Evolutionary conservation across 2,329 filamentous ascomycete species (phyloP).

Genomic region (Fonsecaea multimorphosa): DNA sequence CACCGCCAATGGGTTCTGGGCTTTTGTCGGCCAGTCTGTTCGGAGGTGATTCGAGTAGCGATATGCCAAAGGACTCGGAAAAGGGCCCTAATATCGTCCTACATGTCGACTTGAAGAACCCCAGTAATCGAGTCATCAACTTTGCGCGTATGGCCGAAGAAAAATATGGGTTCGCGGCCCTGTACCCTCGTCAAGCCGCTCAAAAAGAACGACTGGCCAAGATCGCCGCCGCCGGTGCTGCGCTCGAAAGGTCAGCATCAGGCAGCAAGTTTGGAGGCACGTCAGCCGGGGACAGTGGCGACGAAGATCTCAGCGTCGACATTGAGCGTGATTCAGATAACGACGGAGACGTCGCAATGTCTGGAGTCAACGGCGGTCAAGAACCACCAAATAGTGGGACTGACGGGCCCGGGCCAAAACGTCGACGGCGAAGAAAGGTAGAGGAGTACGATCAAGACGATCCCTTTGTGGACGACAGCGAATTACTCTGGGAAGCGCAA

Average conservation of each 20-base stretch:
- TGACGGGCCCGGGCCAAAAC: slow-evolving; percentile 68
- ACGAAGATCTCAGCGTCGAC: slow-evolving; percentile 85
- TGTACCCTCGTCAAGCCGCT: slow-evolving; percentile 88
- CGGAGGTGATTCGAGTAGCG: slow-evolving; percentile 57
- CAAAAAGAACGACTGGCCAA: slow-evolving; percentile 85
- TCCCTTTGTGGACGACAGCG: slow-evolving; percentile 84
- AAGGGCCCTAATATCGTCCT: slow-evolving; percentile 79
- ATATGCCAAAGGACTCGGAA: slow-evolving; percentile 49
- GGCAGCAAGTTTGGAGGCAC: slow-evolving; percentile 68
- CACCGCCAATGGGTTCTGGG: slow-evolving; percentile 67
- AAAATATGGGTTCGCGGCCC: slow-evolving; percentile 89
- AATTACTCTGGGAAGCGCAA: slow-evolving; percentile 93
- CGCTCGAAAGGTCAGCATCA: slow-evolving; percentile 67
- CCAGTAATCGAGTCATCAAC: slow-evolving; percentile 90
- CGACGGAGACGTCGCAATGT: slow-evolving; percentile 54
- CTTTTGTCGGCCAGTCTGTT: slow-evolving; percentile 68
- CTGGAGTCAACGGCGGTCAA: slow-evolving; percentile 51
- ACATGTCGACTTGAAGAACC: slow-evolving; percentile 78
- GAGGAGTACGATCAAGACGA: slow-evolving; percentile 72
- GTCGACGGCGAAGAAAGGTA: slow-evolving; percentile 76
- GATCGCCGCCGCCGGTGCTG: slow-evolving; percentile 86
- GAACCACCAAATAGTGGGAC: slow-evolving; percentile 66
- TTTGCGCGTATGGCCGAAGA: slow-evolving; percentile 94
- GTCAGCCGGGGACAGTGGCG: slow-evolving; percentile 59
- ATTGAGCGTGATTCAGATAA: slow-evolving; percentile 72